Evolutionary conservation across 2,329 filamentous ascomycete genomes (phyloP), one percentile per base, ranked within the genome.

Genomic region (Pseudogymnoascus destructans): DNA sequence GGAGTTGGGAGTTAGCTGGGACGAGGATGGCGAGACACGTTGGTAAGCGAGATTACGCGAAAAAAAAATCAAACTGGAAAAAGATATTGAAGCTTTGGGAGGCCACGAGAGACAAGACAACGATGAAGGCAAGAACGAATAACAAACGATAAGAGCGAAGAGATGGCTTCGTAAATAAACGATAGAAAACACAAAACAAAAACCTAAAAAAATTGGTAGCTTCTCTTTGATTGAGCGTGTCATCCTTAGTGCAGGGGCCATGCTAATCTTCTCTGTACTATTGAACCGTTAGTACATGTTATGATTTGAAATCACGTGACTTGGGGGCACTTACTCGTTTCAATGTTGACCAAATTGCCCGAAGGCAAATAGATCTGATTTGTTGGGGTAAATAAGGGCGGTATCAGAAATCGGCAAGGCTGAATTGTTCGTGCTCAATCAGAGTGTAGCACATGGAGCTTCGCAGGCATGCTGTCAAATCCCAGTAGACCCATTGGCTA

Each of bases 181-280:
- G 9, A 33, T 66, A 42, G 10, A 80, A 42, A 40, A 42, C 11
- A 8, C 0, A 42, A 42, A 23, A 11, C 5, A 21, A 40, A 40
- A 40, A 3, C 17, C 19, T 6, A 35, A 83, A 84, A 85, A 82
- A 80, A 81, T 75, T 77, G 76, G 77, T 78, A 80, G 81, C 79
- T 81, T 84, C 83, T 86, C 84, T 86, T 85, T 85, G 82, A 81
- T 83, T 81, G 78, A 85, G 83, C 84, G 85, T 90, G 86, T 91
- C 87, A 92, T 91, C 87, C 87, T 92, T 92, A 91, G 87, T 83
- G 79, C 80, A 84, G 79, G 80, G 84, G 84, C 84, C 84, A 87
- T 87, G 84, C 85, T 87, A 86, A 85, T 85, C 80, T 85, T 85
- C 81, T 85, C 80, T 84, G 79, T 82, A 30, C 23, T 30, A 56